Base-by-base conservation (phyloP, 1,139 yeast species). In the Meyerozyma sp. region DNA sequence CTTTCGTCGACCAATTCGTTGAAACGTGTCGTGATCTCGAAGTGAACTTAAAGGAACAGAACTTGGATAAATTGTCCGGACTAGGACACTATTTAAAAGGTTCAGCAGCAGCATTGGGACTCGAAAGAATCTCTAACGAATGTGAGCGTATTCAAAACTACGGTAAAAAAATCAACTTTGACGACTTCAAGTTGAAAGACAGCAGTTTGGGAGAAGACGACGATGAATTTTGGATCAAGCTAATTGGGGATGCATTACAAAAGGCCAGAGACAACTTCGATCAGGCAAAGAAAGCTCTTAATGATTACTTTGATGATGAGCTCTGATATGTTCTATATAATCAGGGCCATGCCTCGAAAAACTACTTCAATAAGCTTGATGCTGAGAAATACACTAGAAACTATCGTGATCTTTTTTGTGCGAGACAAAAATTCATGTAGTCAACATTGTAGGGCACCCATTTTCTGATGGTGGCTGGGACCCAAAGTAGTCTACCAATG, bases 51-150 rank as follows among this genome's bases (percentile, higher is more conserved):
- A 51, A 58, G 25, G 47, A 53, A 8, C 62, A 63, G 40, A 75
- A 84, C 56, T 73, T 91, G 47, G 75, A 69, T 34, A 73, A 79
- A 48, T 69, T 93, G 48, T 84, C 93, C 21, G 73, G 81, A 16
- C 69, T 87, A 51, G 98, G 98, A 23, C 98, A 93, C 62, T 93
- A 88, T 61, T 72, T 93, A 49, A 94, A 94, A 62, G 98, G 98
- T 39, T 84, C 95, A 9, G 95, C 98, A 1, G 96, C 98, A 3
- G 94, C 97, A 1, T 70, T 94, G 48, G 98, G 98, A 1, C 73
- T 93, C 45, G 79, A 79, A 38, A 80, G 82, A 50, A 86, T 93
- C 44, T 88, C 93, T 49, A 77, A 81, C 57, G 86, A 89, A 54
- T 93, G 98, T 65, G 98, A 91, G 63, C 74, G 93, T 55, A 90